A percentile compares a stretch with the other conserved stretches of the same genome.
Evolutionary conservation across 169 alveolate genomes (phyloP).

Genomic region (Eimeria maxima): DNA sequence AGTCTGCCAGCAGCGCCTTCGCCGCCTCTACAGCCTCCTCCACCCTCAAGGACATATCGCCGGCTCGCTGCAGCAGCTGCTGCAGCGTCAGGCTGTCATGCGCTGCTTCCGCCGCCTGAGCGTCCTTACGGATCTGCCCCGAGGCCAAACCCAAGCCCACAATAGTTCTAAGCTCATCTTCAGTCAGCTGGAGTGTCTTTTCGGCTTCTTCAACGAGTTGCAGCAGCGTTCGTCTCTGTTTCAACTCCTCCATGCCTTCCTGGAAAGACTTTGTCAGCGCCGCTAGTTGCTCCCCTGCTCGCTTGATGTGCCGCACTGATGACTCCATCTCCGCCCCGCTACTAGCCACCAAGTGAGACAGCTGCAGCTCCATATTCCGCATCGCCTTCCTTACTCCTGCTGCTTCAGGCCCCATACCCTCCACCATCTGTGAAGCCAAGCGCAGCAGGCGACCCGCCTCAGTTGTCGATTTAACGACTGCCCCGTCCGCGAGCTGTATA

Average conservation of each 20-base stretch:
- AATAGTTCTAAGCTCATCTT: background rate
- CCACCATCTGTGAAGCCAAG: background rate
- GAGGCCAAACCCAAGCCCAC: background rate
- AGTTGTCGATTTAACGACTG: background rate
- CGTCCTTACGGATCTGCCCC: background rate
- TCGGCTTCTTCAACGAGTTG: background rate
- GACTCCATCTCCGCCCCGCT: conserved; percentile 57
- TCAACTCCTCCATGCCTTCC: conserved; percentile 6
- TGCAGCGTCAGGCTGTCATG: background rate
- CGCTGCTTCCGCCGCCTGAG: background rate
- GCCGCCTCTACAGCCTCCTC: background rate
- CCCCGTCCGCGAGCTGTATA: background rate
- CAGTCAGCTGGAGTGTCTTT: no score
- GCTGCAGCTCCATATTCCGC: background rate
- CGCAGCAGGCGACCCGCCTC: conserved; percentile 28
- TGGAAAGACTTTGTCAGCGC: background rate
- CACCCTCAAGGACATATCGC: background rate
- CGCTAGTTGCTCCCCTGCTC: conserved; percentile 12
- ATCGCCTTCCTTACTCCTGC: background rate
- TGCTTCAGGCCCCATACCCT: conserved; percentile 20
- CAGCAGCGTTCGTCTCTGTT: background rate
- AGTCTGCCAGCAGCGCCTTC: background rate
- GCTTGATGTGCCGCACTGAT: background rate
- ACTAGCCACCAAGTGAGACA: background rate
- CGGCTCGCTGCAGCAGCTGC: background rate